Conservation (phyloP, 768 basidiomycete species). For the Gyrodon lividus region DNA sequence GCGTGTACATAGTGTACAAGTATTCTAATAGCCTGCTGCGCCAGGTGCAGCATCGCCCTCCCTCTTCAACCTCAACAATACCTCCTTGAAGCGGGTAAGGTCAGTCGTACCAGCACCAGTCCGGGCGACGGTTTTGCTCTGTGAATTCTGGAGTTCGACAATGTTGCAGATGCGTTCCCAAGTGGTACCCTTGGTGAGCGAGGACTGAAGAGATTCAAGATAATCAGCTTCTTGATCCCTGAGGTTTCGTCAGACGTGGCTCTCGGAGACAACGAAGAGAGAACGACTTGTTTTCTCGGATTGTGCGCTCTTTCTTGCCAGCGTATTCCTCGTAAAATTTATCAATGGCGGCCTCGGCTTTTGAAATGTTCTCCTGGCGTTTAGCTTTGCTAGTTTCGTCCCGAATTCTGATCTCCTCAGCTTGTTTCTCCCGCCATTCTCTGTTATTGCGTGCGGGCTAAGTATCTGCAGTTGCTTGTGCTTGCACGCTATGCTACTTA, state of each 20-base stretch:
- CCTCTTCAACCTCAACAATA: slow-evolving; percentile 81
- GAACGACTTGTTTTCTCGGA: slow-evolving; percentile 89
- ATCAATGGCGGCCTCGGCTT: slow-evolving; percentile 85
- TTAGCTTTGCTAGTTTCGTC: slow-evolving; percentile 77
- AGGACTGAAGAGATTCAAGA: slow-evolving; percentile 65
- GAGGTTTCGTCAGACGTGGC: slow-evolving; percentile 4
- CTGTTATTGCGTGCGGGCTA: slow-evolving; percentile 37
- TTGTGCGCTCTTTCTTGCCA: slow-evolving; percentile 83
- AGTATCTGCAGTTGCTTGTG: neutral
- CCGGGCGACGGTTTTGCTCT: slow-evolving; percentile 92
- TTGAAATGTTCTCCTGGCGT: slow-evolving; percentile 79
- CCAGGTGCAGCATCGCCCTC: slow-evolving; percentile 92
- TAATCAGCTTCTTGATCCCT: slow-evolving; percentile 90
- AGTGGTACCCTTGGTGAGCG: slow-evolving; percentile 85
- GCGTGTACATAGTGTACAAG: slow-evolving; percentile 5
- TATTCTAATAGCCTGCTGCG: slow-evolving; percentile 79
- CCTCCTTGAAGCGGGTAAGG: slow-evolving; percentile 87
- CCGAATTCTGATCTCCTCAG: slow-evolving; percentile 75
- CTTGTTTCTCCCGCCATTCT: slow-evolving; percentile 86
- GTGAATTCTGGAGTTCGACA: slow-evolving; percentile 91
- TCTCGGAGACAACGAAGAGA: neutral
- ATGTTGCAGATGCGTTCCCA: slow-evolving; percentile 92
- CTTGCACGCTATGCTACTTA: slow-evolving; percentile 29
- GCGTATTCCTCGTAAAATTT: slow-evolving; percentile 89
- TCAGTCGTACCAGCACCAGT: slow-evolving; percentile 88